These are phyloP conservation scores for Solanum gandarillasii DNA, from an alignment of 257 asterid genomes.

Conservation along the genomic window DNA sequence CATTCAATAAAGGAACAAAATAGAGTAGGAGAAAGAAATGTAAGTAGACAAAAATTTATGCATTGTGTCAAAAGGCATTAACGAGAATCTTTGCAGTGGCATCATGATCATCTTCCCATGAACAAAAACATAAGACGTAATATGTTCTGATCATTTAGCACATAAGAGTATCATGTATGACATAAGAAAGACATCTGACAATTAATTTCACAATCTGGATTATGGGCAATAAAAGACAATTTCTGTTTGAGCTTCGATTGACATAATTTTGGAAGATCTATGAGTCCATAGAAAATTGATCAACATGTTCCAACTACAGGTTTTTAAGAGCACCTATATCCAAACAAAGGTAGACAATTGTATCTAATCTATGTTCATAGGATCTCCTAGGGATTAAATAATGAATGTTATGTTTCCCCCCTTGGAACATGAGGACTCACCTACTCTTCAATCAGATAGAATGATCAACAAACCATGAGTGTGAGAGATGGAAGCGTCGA, in stretches of 20 bases:
- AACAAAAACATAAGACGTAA: not conserved
- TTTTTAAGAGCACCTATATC: not conserved
- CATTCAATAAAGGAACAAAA: not conserved
- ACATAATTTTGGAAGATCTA: not conserved
- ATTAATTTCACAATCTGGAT: not conserved
- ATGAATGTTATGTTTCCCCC: not conserved
- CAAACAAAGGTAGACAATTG: not conserved
- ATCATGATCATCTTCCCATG: no score
- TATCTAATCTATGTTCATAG: not conserved
- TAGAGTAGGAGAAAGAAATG: not conserved
- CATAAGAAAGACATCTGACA: not conserved
- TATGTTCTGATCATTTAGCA: not conserved
- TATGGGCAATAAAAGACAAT: not conserved
- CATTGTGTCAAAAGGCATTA: not conserved
- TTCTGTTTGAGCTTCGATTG: not conserved
- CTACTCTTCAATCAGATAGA: no score
- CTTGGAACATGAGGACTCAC: no score
- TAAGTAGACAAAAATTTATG: not conserved
- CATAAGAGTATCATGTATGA: no score
- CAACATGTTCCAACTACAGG: not conserved
- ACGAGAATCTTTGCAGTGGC: no score
- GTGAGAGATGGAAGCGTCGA: no score
- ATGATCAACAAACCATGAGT: no score
- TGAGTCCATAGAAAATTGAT: not conserved
- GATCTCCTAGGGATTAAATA: not conserved